phyloP scores from a whole-genome alignment of 345 rosid genomes.

The Arabis alpina region DNA sequence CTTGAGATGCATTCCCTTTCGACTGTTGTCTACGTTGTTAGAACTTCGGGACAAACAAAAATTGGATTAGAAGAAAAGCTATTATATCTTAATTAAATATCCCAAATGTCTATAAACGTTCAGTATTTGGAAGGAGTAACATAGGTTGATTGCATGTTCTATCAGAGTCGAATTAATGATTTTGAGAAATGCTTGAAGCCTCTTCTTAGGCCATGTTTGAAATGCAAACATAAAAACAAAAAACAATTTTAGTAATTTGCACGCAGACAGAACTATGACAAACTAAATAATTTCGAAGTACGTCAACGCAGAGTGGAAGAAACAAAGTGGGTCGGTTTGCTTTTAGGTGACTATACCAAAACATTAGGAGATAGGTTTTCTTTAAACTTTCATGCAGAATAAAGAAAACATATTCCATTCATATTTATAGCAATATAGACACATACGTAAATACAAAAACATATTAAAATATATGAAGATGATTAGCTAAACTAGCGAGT shows the following conservation, averaged over 20 bases:
- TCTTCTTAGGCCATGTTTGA: not conserved
- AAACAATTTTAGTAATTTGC: not conserved
- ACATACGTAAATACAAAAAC: slow-evolving; percentile 23
- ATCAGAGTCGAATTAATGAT: not conserved
- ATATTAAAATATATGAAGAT: not conserved
- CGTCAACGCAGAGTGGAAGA: not conserved
- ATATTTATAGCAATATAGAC: slow-evolving; percentile 25
- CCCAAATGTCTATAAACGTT: not conserved
- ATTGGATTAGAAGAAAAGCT: too few species aligned
- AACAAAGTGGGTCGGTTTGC: slow-evolving; percentile 26
- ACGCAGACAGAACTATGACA: slow-evolving; percentile 5
- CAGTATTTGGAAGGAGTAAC: slow-evolving; percentile 5
- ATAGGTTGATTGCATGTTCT: not conserved
- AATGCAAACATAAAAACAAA: not conserved
- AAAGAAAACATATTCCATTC: slow-evolving; percentile 35
- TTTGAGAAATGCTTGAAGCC: not conserved
- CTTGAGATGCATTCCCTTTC: too few species aligned
- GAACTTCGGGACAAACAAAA: too few species aligned
- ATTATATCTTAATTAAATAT: too few species aligned
- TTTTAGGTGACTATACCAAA: slow-evolving; percentile 25
- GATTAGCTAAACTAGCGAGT: slow-evolving; percentile 17
- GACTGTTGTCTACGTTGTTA: too few species aligned
- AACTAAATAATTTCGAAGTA: not conserved
- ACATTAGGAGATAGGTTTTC: slow-evolving; percentile 2
- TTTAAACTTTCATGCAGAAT: slow-evolving; percentile 19